Evolutionary conservation across 345 rosid genomes (phyloP).

Genomic region (Hypericum androsaemum): DNA sequence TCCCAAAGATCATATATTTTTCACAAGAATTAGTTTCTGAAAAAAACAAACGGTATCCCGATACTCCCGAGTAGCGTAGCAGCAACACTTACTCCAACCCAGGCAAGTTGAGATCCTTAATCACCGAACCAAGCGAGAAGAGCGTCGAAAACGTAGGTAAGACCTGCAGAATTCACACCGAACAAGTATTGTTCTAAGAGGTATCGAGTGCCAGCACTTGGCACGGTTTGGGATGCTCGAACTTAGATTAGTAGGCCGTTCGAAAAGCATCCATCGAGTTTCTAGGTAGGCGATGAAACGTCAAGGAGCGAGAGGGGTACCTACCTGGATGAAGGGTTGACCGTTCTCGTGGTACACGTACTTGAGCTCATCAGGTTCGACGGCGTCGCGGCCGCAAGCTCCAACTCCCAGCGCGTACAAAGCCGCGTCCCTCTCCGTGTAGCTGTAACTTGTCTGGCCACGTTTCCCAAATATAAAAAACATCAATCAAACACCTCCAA

Average conservation of each 20-base stretch:
- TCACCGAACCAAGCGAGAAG: constrained; percentile 25
- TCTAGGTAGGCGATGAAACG: no score
- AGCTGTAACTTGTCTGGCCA: background rate
- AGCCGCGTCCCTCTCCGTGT: constrained; percentile 48
- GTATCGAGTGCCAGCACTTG: no score
- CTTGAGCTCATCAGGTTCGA: constrained; percentile 65
- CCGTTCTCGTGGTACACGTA: constrained; percentile 67
- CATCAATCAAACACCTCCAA: background rate
- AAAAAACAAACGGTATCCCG: no score
- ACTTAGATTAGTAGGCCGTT: no score
- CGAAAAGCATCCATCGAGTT: no score
- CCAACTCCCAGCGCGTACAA: constrained; percentile 83
- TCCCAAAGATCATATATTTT: no score
- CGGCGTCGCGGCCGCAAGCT: constrained; percentile 61
- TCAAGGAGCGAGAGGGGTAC: background rate
- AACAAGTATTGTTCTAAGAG: no score
- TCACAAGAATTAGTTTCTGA: no score
- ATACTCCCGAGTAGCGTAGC: background rate
- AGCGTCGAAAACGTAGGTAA: constrained; percentile 80
- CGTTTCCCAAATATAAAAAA: no score
- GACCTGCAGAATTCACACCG: constrained; percentile 34
- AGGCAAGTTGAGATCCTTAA: constrained; percentile 28
- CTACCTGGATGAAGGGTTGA: constrained; percentile 56
- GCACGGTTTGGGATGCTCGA: no score
- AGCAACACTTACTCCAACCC: constrained; percentile 48